Conservation (phyloP, 2,329 filamentous ascomycete genomes). For the Fusarium lyarnte region DNA sequence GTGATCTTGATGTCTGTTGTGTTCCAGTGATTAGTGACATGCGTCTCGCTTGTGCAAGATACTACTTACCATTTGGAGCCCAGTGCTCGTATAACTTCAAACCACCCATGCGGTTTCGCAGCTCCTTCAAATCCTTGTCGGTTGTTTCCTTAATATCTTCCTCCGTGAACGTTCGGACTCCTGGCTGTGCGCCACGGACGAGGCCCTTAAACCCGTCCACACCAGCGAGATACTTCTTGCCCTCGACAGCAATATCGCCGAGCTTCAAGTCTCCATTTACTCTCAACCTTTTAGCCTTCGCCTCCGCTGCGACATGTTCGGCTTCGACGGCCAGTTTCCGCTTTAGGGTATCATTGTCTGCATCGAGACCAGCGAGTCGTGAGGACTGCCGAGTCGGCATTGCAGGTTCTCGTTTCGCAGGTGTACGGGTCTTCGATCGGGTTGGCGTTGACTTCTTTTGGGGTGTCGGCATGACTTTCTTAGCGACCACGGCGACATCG, state of each 20-base stretch:
- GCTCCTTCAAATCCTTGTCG: slow-evolving; percentile 76
- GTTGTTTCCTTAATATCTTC: slow-evolving; percentile 83
- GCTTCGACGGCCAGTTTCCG: slow-evolving; percentile 62
- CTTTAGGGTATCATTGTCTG: slow-evolving; percentile 59
- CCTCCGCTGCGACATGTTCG: slow-evolving; percentile 52
- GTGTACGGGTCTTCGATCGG: slow-evolving; percentile 48
- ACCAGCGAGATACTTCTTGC: slow-evolving; percentile 77
- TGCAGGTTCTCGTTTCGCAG: slow-evolving; percentile 57
- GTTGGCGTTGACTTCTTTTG: slow-evolving; percentile 51
- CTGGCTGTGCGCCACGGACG: slow-evolving; percentile 76
- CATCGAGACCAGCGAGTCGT: slow-evolving; percentile 64
- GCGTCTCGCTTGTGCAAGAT: too few species aligned
- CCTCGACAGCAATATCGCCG: slow-evolving; percentile 80
- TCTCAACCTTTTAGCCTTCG: slow-evolving; percentile 67
- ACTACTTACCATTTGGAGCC: slow-evolving; percentile 74
- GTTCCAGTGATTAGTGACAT: not conserved
- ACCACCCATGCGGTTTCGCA: slow-evolving; percentile 80
- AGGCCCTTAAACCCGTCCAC: slow-evolving; percentile 71
- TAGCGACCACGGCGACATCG: slow-evolving; percentile 77
- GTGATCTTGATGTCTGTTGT: slow-evolving; percentile 88
- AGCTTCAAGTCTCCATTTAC: slow-evolving; percentile 71
- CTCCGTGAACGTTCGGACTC: slow-evolving; percentile 85
- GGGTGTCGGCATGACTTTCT: slow-evolving; percentile 72
- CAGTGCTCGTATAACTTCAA: slow-evolving; percentile 85
- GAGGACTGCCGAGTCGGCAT: slow-evolving; percentile 67